Percentiles rank a stretch among this genome's conserved stretches.
Evolutionary conservation across 2,329 filamentous ascomycete species (phyloP).

Genomic region (Diaporthe longicolla): DNA sequence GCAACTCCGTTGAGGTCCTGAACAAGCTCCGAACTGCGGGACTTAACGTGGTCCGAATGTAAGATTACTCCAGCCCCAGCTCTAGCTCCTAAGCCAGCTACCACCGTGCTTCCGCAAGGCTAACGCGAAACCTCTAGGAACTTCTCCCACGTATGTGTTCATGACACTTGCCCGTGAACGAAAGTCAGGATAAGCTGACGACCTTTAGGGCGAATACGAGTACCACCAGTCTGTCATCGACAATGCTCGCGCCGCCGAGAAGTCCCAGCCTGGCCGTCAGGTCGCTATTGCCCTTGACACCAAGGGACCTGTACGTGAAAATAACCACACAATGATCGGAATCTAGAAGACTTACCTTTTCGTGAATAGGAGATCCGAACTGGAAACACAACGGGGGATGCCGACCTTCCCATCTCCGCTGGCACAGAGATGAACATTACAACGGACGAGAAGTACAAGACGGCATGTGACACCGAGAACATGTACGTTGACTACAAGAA

Average conservation of each 20-base stretch:
- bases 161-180: slow-evolving; percentile 4
- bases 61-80: slow-evolving; percentile 54
- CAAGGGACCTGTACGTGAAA: slow-evolving; percentile 65
- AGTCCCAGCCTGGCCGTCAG: slow-evolving; percentile 82
- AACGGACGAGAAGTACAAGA: slow-evolving; percentile 93
- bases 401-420: slow-evolving; percentile 84
- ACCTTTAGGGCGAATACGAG: slow-evolving; percentile 77
- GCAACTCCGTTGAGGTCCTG: slow-evolving; percentile 97
- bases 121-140: slow-evolving; percentile 38
- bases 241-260: slow-evolving; percentile 90
- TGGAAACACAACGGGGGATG: slow-evolving; percentile 78
- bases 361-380: slow-evolving; percentile 44
- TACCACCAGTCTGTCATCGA: slow-evolving; percentile 99
- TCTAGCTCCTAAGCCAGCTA: neutral
- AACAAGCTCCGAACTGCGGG: slow-evolving; percentile 91
- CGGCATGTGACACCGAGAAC: slow-evolving; percentile 87
- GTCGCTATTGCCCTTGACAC: slow-evolving; percentile 93
- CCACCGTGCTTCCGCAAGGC: neutral
- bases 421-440: slow-evolving; percentile 94
- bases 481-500: slow-evolving; percentile 99
- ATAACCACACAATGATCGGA: neutral
- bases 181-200: slow-evolving; percentile 52
- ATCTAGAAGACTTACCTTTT: slow-evolving; percentile 10
- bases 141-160: slow-evolving; percentile 43
- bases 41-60: slow-evolving; percentile 99